A percentile compares a stretch with the other conserved stretches of the same genome.
These are phyloP conservation scores for Pistacia atlantica DNA, from an alignment of 345 rosid genomes.

Conservation along the genomic window DNA sequence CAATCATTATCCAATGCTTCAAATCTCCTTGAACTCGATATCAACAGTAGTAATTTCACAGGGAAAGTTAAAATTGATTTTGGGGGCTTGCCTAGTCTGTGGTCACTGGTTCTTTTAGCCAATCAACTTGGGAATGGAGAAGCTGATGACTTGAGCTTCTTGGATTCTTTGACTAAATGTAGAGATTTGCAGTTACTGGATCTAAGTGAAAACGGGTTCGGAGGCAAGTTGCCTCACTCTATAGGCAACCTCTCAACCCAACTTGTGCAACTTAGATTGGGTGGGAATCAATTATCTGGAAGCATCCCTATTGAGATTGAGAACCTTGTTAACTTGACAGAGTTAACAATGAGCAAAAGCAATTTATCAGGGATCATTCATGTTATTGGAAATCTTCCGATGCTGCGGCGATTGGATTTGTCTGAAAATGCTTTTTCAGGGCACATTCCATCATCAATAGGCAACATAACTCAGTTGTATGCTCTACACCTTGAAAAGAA, in stretches of 20 bases:
- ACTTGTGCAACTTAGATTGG: slow-evolving; percentile 19
- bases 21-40: slow-evolving; percentile 11
- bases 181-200: slow-evolving; percentile 22
- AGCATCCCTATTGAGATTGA: slow-evolving; percentile 10
- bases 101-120: slow-evolving; percentile 16
- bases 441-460: slow-evolving; percentile 39
- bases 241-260: slow-evolving; percentile 26
- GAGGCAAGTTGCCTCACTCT: slow-evolving; percentile 25
- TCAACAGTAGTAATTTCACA: slow-evolving; percentile 23
- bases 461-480: slow-evolving; percentile 34
- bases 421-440: slow-evolving; percentile 34
- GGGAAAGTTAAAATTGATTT: slow-evolving; percentile 25
- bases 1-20: slow-evolving; percentile 28
- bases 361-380: slow-evolving; percentile 19
- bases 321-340: slow-evolving; percentile 21
- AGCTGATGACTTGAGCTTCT: slow-evolving; percentile 29
- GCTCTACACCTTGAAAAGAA: slow-evolving; percentile 26
- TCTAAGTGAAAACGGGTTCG: slow-evolving; percentile 19
- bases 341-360: slow-evolving; percentile 20
- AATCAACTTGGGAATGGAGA: slow-evolving; percentile 23
- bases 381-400: slow-evolving; percentile 17
- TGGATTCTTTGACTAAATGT: slow-evolving; percentile 29
- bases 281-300: slow-evolving; percentile 28
- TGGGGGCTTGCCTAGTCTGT: slow-evolving; percentile 13
- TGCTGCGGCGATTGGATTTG: slow-evolving; percentile 23